Evolutionary conservation across 2,329 filamentous ascomycete species (phyloP).

Genomic region (Colletotrichum horii): DNA sequence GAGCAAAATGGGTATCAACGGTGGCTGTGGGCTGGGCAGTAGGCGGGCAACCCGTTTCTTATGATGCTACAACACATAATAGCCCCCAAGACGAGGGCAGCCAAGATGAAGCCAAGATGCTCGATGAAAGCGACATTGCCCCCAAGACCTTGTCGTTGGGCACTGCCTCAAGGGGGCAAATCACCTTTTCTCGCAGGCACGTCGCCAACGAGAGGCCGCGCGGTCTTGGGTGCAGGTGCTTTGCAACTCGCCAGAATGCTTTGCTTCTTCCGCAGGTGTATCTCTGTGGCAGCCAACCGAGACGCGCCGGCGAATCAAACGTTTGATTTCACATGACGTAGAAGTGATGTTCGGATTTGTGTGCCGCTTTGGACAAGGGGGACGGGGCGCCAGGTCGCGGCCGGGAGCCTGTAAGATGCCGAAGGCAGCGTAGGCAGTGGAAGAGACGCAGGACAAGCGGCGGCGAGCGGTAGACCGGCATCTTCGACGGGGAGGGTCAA

Average conservation of each 20-base stretch:
- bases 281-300: constrained; percentile 2
- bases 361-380: constrained; percentile 6
- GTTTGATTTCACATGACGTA: constrained; percentile 6
- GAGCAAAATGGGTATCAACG: not conserved
- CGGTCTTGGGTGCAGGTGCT: not conserved
- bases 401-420: not conserved
- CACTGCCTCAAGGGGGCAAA: not conserved
- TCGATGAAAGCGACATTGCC: not conserved
- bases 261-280: not conserved
- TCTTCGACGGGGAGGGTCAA: not conserved
- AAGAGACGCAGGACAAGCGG: not conserved
- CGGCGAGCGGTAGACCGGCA: constrained; percentile 5
- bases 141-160: not conserved
- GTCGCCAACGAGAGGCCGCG: not conserved
- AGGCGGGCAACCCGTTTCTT: not conserved
- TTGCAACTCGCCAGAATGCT: not conserved
- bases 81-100: not conserved
- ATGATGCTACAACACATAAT: not conserved
- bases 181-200: not conserved
- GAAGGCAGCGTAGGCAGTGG: not conserved
- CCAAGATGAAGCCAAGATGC: constrained; percentile 8
- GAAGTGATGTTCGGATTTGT: constrained; percentile 8
- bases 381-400: not conserved
- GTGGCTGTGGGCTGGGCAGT: constrained; percentile 18
- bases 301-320: not conserved